These are phyloP conservation scores for Theobroma cacao DNA, from an alignment of 345 rosid species.

Conservation along the genomic window DNA sequence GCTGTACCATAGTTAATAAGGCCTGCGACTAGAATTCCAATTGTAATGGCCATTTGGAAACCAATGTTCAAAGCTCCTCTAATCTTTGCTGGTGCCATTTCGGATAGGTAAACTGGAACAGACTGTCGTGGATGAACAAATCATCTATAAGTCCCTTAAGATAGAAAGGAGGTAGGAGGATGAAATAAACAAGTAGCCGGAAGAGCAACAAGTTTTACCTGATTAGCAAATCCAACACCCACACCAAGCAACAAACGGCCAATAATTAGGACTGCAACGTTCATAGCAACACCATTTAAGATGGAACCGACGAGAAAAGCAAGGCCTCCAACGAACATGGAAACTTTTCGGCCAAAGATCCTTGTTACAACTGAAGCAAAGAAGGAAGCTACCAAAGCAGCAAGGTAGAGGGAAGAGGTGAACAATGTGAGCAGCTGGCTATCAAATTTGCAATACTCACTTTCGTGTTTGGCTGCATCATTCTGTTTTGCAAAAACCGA, in stretches of 20 bases:
- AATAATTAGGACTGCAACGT: conserved; percentile 49
- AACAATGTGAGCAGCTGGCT: conserved; percentile 60
- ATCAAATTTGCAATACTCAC: conserved; percentile 72
- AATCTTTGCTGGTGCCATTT: background rate
- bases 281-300: conserved; percentile 56
- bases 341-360: conserved; percentile 55
- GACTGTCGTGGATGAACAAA: background rate
- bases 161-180: background rate
- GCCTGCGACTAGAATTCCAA: conserved; percentile 10
- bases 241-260: conserved; percentile 76
- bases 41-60: conserved; percentile 10
- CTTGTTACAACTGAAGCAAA: conserved; percentile 57
- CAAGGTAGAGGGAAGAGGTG: conserved; percentile 81
- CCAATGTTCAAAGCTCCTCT: conserved; percentile 16
- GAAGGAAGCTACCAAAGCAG: conserved; percentile 65
- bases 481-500: conserved; percentile 34
- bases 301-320: conserved; percentile 60
- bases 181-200: background rate
- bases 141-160: too few species aligned
- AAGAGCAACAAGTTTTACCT: conserved; percentile 33
- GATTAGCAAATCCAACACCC: conserved; percentile 88
- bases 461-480: conserved; percentile 25
- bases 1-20: conserved; percentile 6
- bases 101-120: conserved; percentile 5
- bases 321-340: conserved; percentile 64